phyloP scores from a whole-genome alignment of 192 early-diverging fungal genomes.

The Physocladia obscura region DNA sequence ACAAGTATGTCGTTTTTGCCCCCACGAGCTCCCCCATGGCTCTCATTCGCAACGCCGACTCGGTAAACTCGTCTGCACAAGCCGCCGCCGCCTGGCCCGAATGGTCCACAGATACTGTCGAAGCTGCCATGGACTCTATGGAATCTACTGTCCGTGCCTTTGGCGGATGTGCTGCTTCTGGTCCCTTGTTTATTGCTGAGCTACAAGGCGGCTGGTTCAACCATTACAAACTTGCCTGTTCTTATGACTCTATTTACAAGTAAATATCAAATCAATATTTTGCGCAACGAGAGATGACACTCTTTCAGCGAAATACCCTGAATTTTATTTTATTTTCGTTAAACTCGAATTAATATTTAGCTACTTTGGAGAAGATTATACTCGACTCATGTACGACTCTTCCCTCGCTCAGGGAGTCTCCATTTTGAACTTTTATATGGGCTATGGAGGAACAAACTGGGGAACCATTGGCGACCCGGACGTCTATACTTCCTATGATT shows the following conservation, averaged over 20 bases:
- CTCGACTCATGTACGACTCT: slow-evolving; percentile 59
- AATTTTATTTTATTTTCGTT: background rate
- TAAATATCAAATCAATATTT: background rate
- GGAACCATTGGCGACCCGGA: slow-evolving; percentile 68
- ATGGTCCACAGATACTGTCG: slow-evolving; percentile 55
- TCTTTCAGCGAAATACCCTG: background rate
- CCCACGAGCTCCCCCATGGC: slow-evolving; percentile 34
- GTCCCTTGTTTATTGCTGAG: slow-evolving; percentile 75
- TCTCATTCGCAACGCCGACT: background rate
- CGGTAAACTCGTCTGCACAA: background rate
- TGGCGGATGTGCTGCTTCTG: slow-evolving; percentile 64
- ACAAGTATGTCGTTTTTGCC: slow-evolving; percentile 67
- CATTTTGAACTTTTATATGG: slow-evolving; percentile 68
- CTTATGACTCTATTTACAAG: slow-evolving; percentile 68
- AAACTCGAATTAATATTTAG: background rate
- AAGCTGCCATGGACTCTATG: slow-evolving; percentile 56
- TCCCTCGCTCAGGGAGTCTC: slow-evolving; percentile 66
- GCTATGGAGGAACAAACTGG: slow-evolving; percentile 81
- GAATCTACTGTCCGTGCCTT: slow-evolving; percentile 67
- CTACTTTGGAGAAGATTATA: slow-evolving; percentile 72
- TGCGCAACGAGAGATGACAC: background rate
- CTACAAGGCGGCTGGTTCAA: slow-evolving; percentile 81
- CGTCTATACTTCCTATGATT: slow-evolving; percentile 77
- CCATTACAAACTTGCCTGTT: slow-evolving; percentile 61
- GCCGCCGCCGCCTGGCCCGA: slow-evolving; percentile 42